Conservation (phyloP, 2,329 filamentous ascomycete species). For the Macrophomina phaseolina region DNA sequence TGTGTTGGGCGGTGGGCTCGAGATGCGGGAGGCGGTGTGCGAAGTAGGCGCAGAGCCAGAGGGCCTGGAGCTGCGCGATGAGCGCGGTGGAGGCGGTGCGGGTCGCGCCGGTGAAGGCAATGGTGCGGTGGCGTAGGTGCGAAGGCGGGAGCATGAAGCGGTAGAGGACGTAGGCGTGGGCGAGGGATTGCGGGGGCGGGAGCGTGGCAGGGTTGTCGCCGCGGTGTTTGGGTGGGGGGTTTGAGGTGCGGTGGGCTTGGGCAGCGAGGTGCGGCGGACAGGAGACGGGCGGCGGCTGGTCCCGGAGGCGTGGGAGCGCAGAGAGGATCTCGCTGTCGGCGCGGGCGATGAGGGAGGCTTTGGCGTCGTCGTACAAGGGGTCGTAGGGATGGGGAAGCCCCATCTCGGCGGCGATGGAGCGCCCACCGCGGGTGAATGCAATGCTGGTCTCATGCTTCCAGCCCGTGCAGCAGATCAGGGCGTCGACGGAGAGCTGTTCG, state of each 20-base stretch:
- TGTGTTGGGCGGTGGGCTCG: slow-evolving; percentile 22
- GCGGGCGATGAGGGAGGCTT: slow-evolving; percentile 14
- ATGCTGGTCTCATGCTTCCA: slow-evolving; percentile 61
- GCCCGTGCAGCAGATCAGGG: slow-evolving; percentile 63
- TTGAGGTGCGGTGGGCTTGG: background rate
- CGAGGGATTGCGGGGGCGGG: background rate
- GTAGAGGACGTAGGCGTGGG: slow-evolving; percentile 50
- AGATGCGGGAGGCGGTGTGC: slow-evolving; percentile 50
- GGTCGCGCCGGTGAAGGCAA: slow-evolving; percentile 50
- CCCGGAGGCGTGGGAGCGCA: slow-evolving; percentile 57
- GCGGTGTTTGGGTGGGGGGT: background rate
- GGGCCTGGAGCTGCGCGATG: slow-evolving; percentile 45
- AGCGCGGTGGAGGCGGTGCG: slow-evolving; percentile 44
- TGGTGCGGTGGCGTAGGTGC: slow-evolving; percentile 39
- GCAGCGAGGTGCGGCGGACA: slow-evolving; percentile 1
- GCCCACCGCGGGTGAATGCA: slow-evolving; percentile 46
- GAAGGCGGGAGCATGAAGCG: slow-evolving; percentile 50
- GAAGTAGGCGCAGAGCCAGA: slow-evolving; percentile 67
- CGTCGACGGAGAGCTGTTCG: slow-evolving; percentile 41
- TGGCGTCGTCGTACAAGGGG: slow-evolving; percentile 16
- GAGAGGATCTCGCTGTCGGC: slow-evolving; percentile 60
- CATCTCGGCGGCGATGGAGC: slow-evolving; percentile 32
- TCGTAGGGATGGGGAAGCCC: slow-evolving; percentile 33
- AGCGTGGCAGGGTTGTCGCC: slow-evolving; percentile 20
- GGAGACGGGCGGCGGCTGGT: background rate